Conservation (phyloP, 805 yeast species). For the Kodamaea fukazawae region DNA sequence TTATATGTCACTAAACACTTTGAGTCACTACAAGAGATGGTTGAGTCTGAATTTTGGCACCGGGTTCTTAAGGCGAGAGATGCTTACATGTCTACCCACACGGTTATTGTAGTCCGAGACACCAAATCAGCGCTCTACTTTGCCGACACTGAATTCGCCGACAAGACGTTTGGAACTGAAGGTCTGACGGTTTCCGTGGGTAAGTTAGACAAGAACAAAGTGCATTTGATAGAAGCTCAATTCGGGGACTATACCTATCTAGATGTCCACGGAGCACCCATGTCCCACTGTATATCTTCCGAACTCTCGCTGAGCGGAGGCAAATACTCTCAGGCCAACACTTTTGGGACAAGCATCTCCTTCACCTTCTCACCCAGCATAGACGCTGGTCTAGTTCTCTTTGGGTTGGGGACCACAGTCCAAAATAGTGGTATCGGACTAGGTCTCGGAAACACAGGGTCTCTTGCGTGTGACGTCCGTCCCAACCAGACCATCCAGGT, state of each 20-base stretch:
- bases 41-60: constrained; percentile 14
- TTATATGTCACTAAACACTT: constrained; percentile 1
- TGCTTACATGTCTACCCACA: background rate
- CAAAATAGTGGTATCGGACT: background rate
- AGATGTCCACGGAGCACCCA: constrained; percentile 13
- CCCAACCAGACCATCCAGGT: constrained; percentile 20
- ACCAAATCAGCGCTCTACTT: constrained; percentile 10
- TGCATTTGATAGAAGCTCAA: constrained; percentile 19
- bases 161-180: background rate
- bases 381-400: constrained; percentile 1
- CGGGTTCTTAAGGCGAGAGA: constrained; percentile 7
- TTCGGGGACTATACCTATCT: constrained; percentile 13
- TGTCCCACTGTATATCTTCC: constrained; percentile 18
- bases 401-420: constrained; percentile 3
- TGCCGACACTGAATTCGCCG: constrained; percentile 6
- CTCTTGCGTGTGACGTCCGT: constrained; percentile 16
- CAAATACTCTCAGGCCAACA: constrained; percentile 13
- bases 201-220: constrained; percentile 5
- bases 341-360: background rate
- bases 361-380: constrained; percentile 1
- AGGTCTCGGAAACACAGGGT: constrained; percentile 11
- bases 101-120: constrained; percentile 8
- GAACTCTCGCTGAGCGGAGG: constrained; percentile 17
- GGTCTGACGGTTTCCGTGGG: background rate
- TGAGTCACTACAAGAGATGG: constrained; percentile 7